phyloP scores from a whole-genome alignment of 2,329 filamentous ascomycete species.

The Ploettnerulaceae sp. region DNA sequence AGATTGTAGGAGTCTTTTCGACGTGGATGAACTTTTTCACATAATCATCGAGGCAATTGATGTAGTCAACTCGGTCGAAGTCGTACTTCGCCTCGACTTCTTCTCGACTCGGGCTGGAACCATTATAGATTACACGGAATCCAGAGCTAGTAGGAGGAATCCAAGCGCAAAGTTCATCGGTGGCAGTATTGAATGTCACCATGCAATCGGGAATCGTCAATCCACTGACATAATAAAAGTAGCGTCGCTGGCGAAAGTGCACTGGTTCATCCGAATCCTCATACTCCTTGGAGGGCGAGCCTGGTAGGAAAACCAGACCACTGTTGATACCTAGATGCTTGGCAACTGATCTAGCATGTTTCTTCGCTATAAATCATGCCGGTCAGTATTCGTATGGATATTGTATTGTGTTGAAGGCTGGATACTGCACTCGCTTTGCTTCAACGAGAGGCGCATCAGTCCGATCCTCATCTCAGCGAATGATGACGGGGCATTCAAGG shows the following conservation, averaged over 20 bases:
- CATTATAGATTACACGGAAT: slow-evolving; percentile 57
- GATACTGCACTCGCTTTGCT: no score
- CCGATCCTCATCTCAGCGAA: no score
- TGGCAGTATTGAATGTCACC: slow-evolving; percentile 51
- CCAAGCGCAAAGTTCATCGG: slow-evolving; percentile 40
- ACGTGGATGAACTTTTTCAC: slow-evolving; percentile 38
- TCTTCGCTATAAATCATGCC: slow-evolving; percentile 38
- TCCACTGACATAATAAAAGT: slow-evolving; percentile 58
- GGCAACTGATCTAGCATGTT: slow-evolving; percentile 44
- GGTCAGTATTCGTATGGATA: neutral
- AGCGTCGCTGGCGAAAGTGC: slow-evolving; percentile 54
- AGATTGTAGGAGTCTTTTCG: slow-evolving; percentile 38
- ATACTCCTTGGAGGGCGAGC: slow-evolving; percentile 43
- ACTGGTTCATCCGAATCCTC: slow-evolving; percentile 55
- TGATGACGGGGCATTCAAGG: no score
- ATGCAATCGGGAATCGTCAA: slow-evolving; percentile 49
- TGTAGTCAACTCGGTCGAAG: slow-evolving; percentile 65
- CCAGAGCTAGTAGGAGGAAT: slow-evolving; percentile 31
- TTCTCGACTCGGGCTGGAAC: slow-evolving; percentile 53
- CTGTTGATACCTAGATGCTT: slow-evolving; percentile 37
- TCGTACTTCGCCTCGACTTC: slow-evolving; percentile 60
- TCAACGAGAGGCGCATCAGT: no score
- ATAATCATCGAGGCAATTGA: slow-evolving; percentile 47
- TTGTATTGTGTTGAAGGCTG: no score
- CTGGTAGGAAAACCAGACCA: slow-evolving; percentile 53